Conservation (phyloP, 2,329 filamentous ascomycete genomes). For the Seiridium cupressi region DNA sequence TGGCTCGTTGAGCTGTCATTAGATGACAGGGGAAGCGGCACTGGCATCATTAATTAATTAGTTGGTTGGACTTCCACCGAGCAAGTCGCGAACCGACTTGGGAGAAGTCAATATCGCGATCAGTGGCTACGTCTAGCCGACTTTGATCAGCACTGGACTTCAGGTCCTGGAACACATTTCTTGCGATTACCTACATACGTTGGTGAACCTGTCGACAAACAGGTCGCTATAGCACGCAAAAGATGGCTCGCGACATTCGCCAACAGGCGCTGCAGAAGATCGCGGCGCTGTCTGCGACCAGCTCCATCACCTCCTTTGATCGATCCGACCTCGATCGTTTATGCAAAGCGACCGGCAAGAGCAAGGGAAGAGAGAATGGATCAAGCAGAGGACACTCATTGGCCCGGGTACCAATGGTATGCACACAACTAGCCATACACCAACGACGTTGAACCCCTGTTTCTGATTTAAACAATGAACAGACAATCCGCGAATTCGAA, state of each 20-base stretch:
- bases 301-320: constrained; percentile 53
- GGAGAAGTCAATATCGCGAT: too few relatives aligned
- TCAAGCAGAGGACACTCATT: constrained; percentile 41
- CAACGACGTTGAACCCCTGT: not conserved
- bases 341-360: constrained; percentile 52
- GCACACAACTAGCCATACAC: not conserved
- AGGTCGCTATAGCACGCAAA: constrained; percentile 16
- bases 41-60: not conserved
- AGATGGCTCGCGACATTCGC: constrained; percentile 56
- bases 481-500: constrained; percentile 89
- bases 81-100: too few relatives aligned
- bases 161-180: not conserved
- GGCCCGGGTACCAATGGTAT: constrained; percentile 61
- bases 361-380: constrained; percentile 47
- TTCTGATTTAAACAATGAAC: constrained; percentile 8
- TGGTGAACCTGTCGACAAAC: not conserved
- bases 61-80: too few relatives aligned
- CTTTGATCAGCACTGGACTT: not conserved
- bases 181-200: not conserved
- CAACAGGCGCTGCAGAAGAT: constrained; percentile 65
- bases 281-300: constrained; percentile 58
- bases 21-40: not conserved
- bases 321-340: constrained; percentile 62
- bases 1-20: constrained; percentile 1
- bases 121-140: too few relatives aligned